phyloP scores from a whole-genome alignment of 1,139 yeast species.

The Kluyveromyces marxianus region DNA sequence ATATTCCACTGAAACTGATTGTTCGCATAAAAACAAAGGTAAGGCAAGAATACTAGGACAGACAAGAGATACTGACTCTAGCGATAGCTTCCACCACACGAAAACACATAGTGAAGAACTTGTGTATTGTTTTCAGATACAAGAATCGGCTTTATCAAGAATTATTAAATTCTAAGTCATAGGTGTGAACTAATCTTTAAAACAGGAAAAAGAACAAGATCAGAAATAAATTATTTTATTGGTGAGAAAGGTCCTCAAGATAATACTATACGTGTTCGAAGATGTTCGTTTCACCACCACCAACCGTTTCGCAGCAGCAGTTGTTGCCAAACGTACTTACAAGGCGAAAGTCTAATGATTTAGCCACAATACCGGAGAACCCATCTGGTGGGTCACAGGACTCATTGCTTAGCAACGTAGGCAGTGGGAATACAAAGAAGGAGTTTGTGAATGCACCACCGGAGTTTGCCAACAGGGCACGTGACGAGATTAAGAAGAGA shows the following conservation, averaged over 20 bases:
- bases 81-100: too few species aligned
- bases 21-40: too few species aligned
- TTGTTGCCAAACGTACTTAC: conserved; percentile 18
- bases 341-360: conserved; percentile 9
- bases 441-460: conserved; percentile 33
- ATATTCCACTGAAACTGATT: too few species aligned
- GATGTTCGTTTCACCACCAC: conserved; percentile 31
- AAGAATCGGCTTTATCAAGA: too few species aligned
- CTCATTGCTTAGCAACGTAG: not conserved
- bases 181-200: too few species aligned
- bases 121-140: too few species aligned
- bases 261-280: not conserved
- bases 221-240: too few species aligned
- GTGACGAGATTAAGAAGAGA: conserved; percentile 33
- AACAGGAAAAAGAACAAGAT: too few species aligned
- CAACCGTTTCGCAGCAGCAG: conserved; percentile 20
- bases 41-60: too few species aligned
- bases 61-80: too few species aligned
- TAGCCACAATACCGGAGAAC: conserved; percentile 7
- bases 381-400: not conserved
- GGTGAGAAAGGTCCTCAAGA: not conserved
- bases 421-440: not conserved
- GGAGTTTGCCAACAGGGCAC: conserved; percentile 36
- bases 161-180: too few species aligned
- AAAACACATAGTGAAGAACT: too few species aligned